Conservation (phyloP, 352 stramenopile species). For the Pythium biforme region DNA sequence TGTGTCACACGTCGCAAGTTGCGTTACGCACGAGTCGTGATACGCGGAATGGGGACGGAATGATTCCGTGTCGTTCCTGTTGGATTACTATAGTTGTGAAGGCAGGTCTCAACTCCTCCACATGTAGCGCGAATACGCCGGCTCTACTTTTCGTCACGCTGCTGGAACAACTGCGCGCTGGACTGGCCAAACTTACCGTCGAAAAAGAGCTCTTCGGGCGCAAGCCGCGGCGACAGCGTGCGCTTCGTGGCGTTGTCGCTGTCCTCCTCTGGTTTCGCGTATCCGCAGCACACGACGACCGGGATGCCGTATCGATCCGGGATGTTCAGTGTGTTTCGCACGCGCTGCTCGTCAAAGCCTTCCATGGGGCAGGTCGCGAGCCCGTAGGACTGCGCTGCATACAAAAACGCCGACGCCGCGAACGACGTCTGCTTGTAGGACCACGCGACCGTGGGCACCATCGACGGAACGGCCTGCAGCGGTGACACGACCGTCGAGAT, state of each 20-base stretch:
- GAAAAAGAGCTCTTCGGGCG: slow-evolving; percentile 77
- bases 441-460: slow-evolving; percentile 72
- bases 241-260: slow-evolving; percentile 16
- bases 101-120: slow-evolving; percentile 4
- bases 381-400: slow-evolving; percentile 64
- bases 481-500: slow-evolving; percentile 69
- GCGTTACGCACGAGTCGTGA: no score
- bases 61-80: no score
- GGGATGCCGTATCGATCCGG: slow-evolving; percentile 76
- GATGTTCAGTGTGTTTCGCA: slow-evolving; percentile 69
- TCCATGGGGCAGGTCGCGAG: slow-evolving; percentile 79
- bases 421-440: slow-evolving; percentile 82
- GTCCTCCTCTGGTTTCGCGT: slow-evolving; percentile 39
- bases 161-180: slow-evolving; percentile 55
- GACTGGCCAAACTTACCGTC: slow-evolving; percentile 80
- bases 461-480: slow-evolving; percentile 53
- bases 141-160: no score
- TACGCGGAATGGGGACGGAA: no score
- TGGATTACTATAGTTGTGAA: no score
- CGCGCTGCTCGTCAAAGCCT: slow-evolving; percentile 66
- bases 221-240: slow-evolving; percentile 44
- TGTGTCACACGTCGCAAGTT: no score
- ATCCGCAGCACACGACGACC: slow-evolving; percentile 70
- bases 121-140: slow-evolving; percentile 5
- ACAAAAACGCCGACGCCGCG: slow-evolving; percentile 66